These are phyloP conservation scores for Hordeum pubiflorum DNA, from an alignment of 202 grass and related monocot genomes.

Conservation along the genomic window DNA sequence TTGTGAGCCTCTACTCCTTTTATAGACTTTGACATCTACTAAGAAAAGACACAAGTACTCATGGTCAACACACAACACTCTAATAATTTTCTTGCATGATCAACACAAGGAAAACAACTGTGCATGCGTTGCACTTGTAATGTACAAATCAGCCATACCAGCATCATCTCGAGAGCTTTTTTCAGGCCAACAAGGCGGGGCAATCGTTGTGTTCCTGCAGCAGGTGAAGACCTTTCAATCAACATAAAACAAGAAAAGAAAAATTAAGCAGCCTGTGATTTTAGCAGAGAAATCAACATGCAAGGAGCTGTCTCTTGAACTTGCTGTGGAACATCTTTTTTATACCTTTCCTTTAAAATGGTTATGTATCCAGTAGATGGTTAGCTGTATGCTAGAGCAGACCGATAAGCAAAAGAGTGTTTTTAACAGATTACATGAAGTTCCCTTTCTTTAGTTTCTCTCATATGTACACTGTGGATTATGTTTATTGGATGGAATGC, in stretches of 20 bases:
- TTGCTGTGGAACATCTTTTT: background rate
- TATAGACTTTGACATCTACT: slow-evolving; percentile 20
- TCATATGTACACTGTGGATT: background rate
- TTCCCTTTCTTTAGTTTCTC: background rate
- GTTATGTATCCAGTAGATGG: background rate
- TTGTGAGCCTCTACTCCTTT: slow-evolving; percentile 7
- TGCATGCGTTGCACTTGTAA: background rate
- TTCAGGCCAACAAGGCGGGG: slow-evolving; percentile 4
- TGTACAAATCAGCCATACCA: background rate
- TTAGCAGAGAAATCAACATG: background rate
- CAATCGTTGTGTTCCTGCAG: slow-evolving; percentile 15
- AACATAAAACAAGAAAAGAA: slow-evolving; percentile 3
- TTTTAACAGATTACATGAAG: background rate
- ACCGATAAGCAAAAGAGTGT: background rate
- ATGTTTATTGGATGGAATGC: background rate
- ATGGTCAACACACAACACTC: background rate
- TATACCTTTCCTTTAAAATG: background rate
- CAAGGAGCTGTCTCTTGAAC: background rate
- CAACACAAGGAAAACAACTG: background rate
- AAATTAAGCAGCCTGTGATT: background rate
- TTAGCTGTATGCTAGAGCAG: background rate
- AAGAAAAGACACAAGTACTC: background rate
- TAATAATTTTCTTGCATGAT: background rate
- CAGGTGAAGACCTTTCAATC: background rate
- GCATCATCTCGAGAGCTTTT: slow-evolving; percentile 16